Evolutionary conservation across 257 asterid genomes (phyloP), one percentile per base, ranked within the genome.

Genomic region (Verbascum thapsus): DNA sequence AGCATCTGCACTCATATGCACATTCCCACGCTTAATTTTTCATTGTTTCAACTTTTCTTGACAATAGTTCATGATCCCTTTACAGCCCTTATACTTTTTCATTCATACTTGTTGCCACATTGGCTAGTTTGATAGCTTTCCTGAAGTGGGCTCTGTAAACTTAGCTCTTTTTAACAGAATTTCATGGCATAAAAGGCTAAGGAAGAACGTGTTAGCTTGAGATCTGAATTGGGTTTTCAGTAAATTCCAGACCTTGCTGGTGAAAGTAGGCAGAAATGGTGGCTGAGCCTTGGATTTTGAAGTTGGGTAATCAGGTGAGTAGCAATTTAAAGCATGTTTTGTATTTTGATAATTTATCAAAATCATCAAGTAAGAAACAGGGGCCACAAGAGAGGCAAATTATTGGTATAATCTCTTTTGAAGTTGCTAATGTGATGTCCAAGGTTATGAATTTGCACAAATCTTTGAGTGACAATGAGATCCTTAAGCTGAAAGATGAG

Each of bases 381-480:
- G 59, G 68, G 12, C 45, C 68, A 2, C 76, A 67, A 49, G 90
- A 76, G 61, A 86, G 76, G 23, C 75, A 73, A 11, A 39, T 59
- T 18, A 75, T 91, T 45, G 97, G 97, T 1, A 94, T 94, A 63
- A 80, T 94, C 12, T 89, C 97, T 16, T 94, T 94, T 69, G 99
- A 94, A 75, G 97, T 90, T 53, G 97, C 97, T 75, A 94, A 90
- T 78, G 83, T 94, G 51, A 94, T 94, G 99, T 87, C 96, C 61
- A 94, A 84, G 71, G 73, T 90, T 76, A 74, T 94, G 72, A 82
- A 87, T 69, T 71, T 89, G 66, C 94, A 94, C 60, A 94, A 84
- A 61, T 90, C 97, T 23, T 70, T 94, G 69, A 55, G 85, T 65
- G 88, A 84, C 12, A 23, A n/a, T 34, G 99, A 85, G 68, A 74